Base-by-base conservation (phyloP, 2,329 filamentous ascomycete species). In the Phaeosphaeria sp. region DNA sequence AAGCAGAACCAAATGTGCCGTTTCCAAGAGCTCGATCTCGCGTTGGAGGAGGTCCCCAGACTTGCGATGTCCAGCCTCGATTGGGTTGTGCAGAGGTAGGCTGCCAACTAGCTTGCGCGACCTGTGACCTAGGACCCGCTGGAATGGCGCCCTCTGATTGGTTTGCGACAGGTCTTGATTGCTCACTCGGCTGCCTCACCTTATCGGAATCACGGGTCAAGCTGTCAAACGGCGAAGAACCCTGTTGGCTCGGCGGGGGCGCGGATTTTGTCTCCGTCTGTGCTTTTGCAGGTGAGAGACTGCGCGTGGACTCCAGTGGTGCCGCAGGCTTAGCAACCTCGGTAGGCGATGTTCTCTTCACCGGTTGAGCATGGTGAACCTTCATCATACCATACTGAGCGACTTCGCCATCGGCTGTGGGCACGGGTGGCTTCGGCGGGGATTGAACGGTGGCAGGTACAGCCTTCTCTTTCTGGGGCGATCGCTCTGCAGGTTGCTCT, bases 21-120 rank as follows among this genome's bases (percentile, higher is more conserved):
- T 93, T 93, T 3, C 91, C 91, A 20, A 93, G 86, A 11, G 86
- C 88, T 53, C 88, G 84, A 64, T 91, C 88, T 66, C 86, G 89
- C 53, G 87, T 58, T 57, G 72, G 86, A n/a, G 88, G 89, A 44
- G 89, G 87, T 18, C 88, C 90, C 91, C 91, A 93, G 18, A 93
- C 89, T 70, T 89, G 91, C 48, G 70, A 71, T 25, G 66, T 67
- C 74, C 74, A 75, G 53, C 65, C 57, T 47, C 68, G 66, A 56
- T 66, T 59, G 50, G 69, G 71, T 48, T 65, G 61, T 33, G 67
- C 60, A 43, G 73, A 60, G 24, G 67, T 59, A 24, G 67, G 53
- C 42, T 70, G 60, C 73, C 73, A 77, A 39, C 65, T 61, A 25
- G 57, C 53, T 59, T 62, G 64, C 17, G 70, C 53, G 56, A 64